These are phyloP conservation scores for Coemansia sp. DNA, from an alignment of 192 early-diverging fungal species.

Conservation along the genomic window DNA sequence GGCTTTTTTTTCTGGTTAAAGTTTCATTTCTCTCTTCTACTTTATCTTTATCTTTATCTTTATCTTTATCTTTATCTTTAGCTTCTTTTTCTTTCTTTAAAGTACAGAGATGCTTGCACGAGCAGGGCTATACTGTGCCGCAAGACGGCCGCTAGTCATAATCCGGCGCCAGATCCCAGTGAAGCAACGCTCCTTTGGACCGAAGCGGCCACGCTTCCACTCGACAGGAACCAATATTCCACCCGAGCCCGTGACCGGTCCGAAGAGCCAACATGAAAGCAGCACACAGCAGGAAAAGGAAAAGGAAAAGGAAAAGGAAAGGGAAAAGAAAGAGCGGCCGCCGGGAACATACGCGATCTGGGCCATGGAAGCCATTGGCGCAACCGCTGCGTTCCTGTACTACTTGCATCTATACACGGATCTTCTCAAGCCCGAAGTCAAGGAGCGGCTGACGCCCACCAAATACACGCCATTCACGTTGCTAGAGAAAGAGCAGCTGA, in stretches of 20 bases:
- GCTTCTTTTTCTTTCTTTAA: neutral
- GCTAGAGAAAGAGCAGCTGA: slow-evolving; percentile 44
- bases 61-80: neutral
- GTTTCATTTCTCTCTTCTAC: too few relatives aligned
- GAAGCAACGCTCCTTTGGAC: neutral
- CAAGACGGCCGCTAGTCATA: neutral
- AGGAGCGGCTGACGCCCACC: slow-evolving; percentile 38
- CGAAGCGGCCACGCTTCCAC: neutral
- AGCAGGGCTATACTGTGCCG: neutral
- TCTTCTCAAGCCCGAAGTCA: slow-evolving; percentile 33
- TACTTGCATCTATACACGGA: slow-evolving; percentile 43
- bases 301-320: too few relatives aligned
- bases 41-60: neutral
- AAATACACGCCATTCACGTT: slow-evolving; percentile 59
- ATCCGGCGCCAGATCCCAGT: neutral
- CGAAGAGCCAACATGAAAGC: too few relatives aligned
- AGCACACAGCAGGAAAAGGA: too few relatives aligned
- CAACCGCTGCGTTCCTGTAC: slow-evolving; percentile 28
- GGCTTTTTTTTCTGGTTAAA: too few relatives aligned
- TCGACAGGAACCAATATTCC: neutral
- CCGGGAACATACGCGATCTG: slow-evolving; percentile 48
- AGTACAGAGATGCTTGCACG: neutral
- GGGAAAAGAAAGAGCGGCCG: slow-evolving; percentile 27
- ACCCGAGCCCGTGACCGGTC: too few relatives aligned
- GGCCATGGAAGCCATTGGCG: slow-evolving; percentile 50